Base-by-base conservation (phyloP, 208 protist genomes). In the Trypanosoma lewisi region DNA sequence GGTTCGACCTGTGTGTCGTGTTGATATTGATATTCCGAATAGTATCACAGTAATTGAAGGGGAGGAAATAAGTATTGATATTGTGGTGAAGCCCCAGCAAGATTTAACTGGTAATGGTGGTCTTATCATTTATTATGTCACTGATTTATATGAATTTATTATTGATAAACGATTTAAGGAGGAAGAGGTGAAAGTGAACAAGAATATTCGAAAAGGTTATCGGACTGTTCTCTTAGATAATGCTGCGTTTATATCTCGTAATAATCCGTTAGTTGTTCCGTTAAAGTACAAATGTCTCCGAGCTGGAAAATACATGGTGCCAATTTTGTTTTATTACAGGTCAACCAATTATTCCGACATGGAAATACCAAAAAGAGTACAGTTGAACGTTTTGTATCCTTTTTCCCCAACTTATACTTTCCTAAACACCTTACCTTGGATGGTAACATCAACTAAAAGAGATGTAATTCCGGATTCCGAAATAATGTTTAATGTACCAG, bases 21-120 rank as follows among this genome's bases (percentile, higher is more conserved):
- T 88, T 21, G 69, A 63, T n/a, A 50, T 81, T 23, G 55, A 78
- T 30, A 69, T 67, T 61, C 67, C 78, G 2, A 64, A 63, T 33
- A 42, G 60, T 21, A 54, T 85, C n/a, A 62, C 70, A 52, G 78
- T 61, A 16, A 64, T 88, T 23, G 82, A 88, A 65, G 82, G 82
- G 5, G 82, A 88, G 55, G 71, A 69, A n/a, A 65, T 75, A 7
- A 51, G 47, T 62, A 55, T 77, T 17, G 60, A 75, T 44, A 63
- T 88, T 33, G 42, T 68, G 0, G 54, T 88, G 31, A 69, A 48
- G 16, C 75, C 78, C 21, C 52, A 70, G 7, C 52, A 50, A 1
- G 49, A 73, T 14, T 39, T 59, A 17, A 51, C 67, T 25, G 62
- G 33, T 7, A 73, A 63, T 31, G 66, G 65, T 50, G 69, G 28